phyloP scores from a whole-genome alignment of 192 early-diverging fungal species.

The Coemansia sp. region DNA sequence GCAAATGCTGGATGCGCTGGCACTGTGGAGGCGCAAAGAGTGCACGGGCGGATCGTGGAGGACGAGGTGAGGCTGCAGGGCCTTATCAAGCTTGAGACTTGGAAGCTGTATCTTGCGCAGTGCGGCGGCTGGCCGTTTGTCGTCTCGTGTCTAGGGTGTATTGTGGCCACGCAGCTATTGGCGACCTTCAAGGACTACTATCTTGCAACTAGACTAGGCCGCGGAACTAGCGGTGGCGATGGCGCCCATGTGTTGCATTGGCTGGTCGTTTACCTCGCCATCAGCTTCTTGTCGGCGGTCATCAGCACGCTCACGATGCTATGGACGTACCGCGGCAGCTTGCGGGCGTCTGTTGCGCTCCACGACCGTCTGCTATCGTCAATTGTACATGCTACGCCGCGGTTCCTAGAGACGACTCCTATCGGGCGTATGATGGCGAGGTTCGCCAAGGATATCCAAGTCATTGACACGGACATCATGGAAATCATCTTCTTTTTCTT shows the following conservation, averaged over 20 bases:
- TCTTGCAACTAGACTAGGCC: conserved; percentile 27
- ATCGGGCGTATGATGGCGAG: conserved; percentile 81
- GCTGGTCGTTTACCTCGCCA: conserved; percentile 17
- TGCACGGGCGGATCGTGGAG: conserved; percentile 64
- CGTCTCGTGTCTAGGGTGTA: conserved; percentile 53
- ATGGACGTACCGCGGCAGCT: conserved; percentile 19
- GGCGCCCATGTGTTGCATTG: not conserved
- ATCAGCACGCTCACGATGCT: conserved; percentile 15
- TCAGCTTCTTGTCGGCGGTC: conserved; percentile 15
- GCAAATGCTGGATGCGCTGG: not conserved
- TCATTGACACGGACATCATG: conserved; percentile 72
- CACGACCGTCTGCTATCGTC: conserved; percentile 62
- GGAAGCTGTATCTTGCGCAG: conserved; percentile 70
- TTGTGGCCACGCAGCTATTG: conserved; percentile 54
- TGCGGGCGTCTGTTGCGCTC: conserved; percentile 54
- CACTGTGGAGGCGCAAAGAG: conserved; percentile 23
- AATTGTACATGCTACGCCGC: conserved; percentile 71
- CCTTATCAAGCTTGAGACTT: conserved; percentile 67
- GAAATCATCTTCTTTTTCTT: conserved; percentile 60
- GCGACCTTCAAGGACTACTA: conserved; percentile 62
- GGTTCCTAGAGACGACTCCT: conserved; percentile 86
- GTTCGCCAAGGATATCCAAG: conserved; percentile 80
- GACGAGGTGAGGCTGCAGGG: conserved; percentile 82
- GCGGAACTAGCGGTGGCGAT: conserved; percentile 25
- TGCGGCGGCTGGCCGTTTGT: conserved; percentile 67